phyloP scores from a whole-genome alignment of 208 protist genomes.

The Trypanosoma brucei region DNA sequence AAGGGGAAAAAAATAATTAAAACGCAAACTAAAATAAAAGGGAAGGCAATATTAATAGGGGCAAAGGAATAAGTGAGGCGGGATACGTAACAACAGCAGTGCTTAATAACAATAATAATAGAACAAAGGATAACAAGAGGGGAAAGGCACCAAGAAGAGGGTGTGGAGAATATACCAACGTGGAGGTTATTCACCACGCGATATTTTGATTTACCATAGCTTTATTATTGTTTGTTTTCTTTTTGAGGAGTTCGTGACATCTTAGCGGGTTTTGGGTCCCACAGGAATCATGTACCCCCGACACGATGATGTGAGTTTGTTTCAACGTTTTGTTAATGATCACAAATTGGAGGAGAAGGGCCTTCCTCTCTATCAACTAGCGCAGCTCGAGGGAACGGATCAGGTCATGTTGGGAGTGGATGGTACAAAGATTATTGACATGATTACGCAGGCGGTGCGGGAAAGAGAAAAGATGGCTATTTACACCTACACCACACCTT shows the following conservation, averaged over 20 bases:
- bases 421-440: conserved; percentile 77
- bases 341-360: conserved; percentile 64
- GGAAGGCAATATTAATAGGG: no score
- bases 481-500: conserved; percentile 66
- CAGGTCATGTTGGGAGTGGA: conserved; percentile 65
- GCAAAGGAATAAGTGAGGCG: no score
- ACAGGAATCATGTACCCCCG: conserved; percentile 20
- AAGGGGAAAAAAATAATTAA: no score
- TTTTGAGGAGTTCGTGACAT: conserved; percentile 15
- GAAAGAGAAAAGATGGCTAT: conserved; percentile 47
- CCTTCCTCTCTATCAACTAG: conserved; percentile 43
- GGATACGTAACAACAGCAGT: no score
- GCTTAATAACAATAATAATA: no score
- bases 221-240: conserved; percentile 11
- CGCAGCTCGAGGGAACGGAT: conserved; percentile 38
- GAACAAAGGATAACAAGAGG: no score
- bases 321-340: conserved; percentile 59
- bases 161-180: no score
- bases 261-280: not conserved
- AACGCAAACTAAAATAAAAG: no score
- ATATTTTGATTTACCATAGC: conserved; percentile 1
- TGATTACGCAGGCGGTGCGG: conserved; percentile 58
- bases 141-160: no score
- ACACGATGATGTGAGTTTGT: conserved; percentile 23
- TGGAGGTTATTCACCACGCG: no score